A percentile compares a stretch with the other conserved stretches of the same genome.
phyloP scores from a whole-genome alignment of 768 basidiomycete species.

The Podaxis sp. region DNA sequence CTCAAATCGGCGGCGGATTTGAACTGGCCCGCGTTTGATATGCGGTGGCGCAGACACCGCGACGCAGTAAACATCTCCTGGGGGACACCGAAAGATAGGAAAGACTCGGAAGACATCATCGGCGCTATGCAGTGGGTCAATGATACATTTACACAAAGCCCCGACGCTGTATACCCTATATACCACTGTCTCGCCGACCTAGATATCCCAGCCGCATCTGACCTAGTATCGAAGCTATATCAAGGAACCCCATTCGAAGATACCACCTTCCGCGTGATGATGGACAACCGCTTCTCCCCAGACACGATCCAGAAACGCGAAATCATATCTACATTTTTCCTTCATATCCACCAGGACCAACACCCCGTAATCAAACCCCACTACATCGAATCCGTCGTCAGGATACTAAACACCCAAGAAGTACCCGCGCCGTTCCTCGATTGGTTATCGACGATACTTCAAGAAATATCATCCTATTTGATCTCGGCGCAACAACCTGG shows the following conservation, averaged over 20 bases:
- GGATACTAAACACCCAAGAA: constrained; percentile 32
- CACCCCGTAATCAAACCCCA: constrained; percentile 24
- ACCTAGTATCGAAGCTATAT: constrained; percentile 22
- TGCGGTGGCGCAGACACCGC: constrained; percentile 30
- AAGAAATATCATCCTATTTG: constrained; percentile 22
- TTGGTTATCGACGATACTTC: constrained; percentile 30
- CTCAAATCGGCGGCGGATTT: constrained; percentile 26
- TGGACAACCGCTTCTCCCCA: constrained; percentile 30
- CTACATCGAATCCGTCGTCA: constrained; percentile 29
- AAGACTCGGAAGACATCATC: constrained; percentile 26
- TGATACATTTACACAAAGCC: constrained; percentile 27
- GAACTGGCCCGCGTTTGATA: constrained; percentile 31
- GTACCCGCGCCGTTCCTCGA: constrained; percentile 31
- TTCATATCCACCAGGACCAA: constrained; percentile 27
- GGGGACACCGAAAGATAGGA: constrained; percentile 22
- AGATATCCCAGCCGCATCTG: constrained; percentile 24
- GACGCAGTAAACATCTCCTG: constrained; percentile 27
- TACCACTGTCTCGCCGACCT: constrained; percentile 26
- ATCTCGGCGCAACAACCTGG: constrained; percentile 8
- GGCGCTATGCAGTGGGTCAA: constrained; percentile 31
- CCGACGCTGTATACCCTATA: constrained; percentile 28
- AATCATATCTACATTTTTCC: constrained; percentile 28
- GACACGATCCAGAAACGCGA: constrained; percentile 29
- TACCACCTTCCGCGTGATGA: constrained; percentile 29
- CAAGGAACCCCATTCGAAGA: constrained; percentile 17